These are phyloP conservation scores for Aspergillus neoniger DNA, from an alignment of 2,329 filamentous ascomycete species.

Conservation along the genomic window DNA sequence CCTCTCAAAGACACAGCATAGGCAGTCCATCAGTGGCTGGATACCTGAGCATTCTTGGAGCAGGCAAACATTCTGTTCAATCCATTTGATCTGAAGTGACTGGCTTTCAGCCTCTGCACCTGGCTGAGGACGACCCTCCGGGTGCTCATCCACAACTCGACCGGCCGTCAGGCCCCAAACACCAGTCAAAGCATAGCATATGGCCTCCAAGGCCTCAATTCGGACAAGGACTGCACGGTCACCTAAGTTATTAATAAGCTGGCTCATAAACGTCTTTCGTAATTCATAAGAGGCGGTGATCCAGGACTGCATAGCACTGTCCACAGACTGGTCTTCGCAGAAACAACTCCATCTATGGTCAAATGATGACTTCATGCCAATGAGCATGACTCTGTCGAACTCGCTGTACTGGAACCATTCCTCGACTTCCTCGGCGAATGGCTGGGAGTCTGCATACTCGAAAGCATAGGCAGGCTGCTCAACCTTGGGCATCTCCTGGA, in stretches of 20 bases:
- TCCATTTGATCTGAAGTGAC: constrained; percentile 51
- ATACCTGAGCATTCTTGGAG: constrained; percentile 41
- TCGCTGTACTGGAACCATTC: constrained; percentile 97
- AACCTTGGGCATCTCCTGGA: constrained; percentile 69
- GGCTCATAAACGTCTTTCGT: constrained; percentile 44
- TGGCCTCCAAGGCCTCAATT: constrained; percentile 48
- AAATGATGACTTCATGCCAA: constrained; percentile 74
- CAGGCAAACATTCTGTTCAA: constrained; percentile 44
- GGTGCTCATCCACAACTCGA: constrained; percentile 33
- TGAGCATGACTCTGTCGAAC: constrained; percentile 78
- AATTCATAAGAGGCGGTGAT: constrained; percentile 61
- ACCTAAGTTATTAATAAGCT: constrained; percentile 40
- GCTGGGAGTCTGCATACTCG: constrained; percentile 70
- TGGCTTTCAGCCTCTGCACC: constrained; percentile 49
- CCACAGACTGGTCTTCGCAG: constrained; percentile 36
- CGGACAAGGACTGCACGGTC: constrained; percentile 43
- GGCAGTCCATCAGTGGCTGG: constrained; percentile 37
- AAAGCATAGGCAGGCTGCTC: constrained; percentile 83
- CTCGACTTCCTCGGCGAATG: constrained; percentile 84
- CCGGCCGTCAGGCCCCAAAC: constrained; percentile 70
- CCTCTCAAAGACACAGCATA: constrained; percentile 44
- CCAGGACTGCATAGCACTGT: constrained; percentile 59
- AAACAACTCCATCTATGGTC: constrained; percentile 71
- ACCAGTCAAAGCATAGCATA: constrained; percentile 63
- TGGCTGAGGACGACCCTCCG: constrained; percentile 36